Base-by-base conservation (phyloP, 176 grass and related monocot species). In the Alloteropsis semialata region DNA sequence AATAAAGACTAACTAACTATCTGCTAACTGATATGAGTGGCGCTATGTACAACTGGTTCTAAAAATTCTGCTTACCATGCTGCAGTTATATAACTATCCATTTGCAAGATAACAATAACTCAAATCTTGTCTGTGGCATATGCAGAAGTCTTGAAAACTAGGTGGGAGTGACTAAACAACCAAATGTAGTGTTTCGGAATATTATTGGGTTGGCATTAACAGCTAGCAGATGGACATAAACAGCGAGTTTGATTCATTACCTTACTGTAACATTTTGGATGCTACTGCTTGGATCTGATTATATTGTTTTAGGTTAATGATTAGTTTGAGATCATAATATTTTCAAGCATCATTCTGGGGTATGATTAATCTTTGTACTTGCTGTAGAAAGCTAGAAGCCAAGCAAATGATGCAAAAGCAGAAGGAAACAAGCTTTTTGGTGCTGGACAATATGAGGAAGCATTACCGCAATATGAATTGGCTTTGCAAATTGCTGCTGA, bases 321-420 rank as follows among this genome's bases (percentile, higher is more conserved):
- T 56, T 28, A 56, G 1, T 25, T 30, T 54, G 12, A 4, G 18
- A 69, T 17, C 41, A 0, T 5, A 48, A 61, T 77, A 43, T 79
- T 63, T 18, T 48, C 19, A 66, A 70, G 18, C 19, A 51, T 62
- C 42, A 19, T 65, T 75, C 19, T 76, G 27, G 5, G 60, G 80
- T 79, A 75, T 86, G 10, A 80, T 41, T 74, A 45, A 36, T 16
- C 27, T 76, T 43, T 33, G 7, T 33, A 59, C n/a, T 82, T 85
- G 1, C 9, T 64, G 39, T 79, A 99, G 97, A 99, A 86, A 89
- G 64, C 83, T 85, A 76, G 72, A 85, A 85, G 63, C 58, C 93
- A 99, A 89, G 93, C 97, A 69, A 92, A 94, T 87, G 91, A 92
- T 74, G 91, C 93, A 67, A 96, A 99, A 73, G 85, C 88, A 77